phyloP scores from a whole-genome alignment of 129 eudicot species.

The Saussurea involucrata region DNA sequence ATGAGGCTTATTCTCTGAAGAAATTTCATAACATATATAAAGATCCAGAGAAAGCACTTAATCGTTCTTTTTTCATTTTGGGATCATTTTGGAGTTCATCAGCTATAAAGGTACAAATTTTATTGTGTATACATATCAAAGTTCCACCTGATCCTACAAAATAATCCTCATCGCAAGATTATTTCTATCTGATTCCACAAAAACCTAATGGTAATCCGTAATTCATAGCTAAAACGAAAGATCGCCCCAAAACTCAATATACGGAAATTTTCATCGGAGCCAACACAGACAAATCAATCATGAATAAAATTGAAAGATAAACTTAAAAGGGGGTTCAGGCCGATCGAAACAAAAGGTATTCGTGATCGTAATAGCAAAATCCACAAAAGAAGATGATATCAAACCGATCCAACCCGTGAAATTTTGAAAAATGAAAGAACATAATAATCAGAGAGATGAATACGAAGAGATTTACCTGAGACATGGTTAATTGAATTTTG shows the following conservation, averaged over 20 bases:
- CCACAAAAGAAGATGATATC: neutral
- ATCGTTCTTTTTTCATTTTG: neutral
- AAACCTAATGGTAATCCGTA: neutral
- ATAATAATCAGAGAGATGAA: neutral
- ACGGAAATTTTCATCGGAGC: neutral
- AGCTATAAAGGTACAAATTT: neutral
- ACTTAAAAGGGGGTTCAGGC: neutral
- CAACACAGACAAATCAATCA: neutral
- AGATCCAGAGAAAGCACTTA: neutral
- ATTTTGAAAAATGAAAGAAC: neutral
- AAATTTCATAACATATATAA: neutral
- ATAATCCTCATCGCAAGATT: neutral
- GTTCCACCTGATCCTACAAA: neutral
- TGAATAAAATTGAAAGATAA: neutral
- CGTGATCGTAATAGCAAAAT: neutral
- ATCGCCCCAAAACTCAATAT: neutral
- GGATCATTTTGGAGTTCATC: neutral
- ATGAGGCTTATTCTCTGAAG: neutral
- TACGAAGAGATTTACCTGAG: conserved; percentile 21
- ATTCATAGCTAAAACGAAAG: neutral
- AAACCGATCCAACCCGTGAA: neutral
- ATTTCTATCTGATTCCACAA: neutral
- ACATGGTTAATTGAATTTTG: conserved; percentile 15
- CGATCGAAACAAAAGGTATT: neutral
- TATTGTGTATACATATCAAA: neutral